Conservation (phyloP, 192 early-diverging fungal species). For the Chytriomyces sp. region DNA sequence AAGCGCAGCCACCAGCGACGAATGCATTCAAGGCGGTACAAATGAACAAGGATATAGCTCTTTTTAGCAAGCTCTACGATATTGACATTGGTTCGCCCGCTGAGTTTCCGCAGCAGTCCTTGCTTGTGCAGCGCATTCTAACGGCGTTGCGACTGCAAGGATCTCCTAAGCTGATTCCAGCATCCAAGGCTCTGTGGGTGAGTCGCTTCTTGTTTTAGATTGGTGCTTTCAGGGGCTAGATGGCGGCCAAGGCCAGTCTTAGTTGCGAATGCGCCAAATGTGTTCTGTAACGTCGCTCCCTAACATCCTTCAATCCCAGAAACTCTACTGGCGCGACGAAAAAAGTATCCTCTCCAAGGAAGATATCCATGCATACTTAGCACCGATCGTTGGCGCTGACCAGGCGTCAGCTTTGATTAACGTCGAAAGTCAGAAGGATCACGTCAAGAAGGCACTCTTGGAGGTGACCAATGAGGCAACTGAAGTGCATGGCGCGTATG, state of each 20-base stretch:
- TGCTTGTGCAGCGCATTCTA: conserved; percentile 40
- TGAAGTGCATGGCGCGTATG: conserved; percentile 45
- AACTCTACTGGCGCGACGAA: conserved; percentile 34
- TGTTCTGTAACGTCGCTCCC: background rate
- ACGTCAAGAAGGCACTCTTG: conserved; percentile 40
- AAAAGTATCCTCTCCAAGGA: conserved; percentile 3
- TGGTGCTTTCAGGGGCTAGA: too few species aligned
- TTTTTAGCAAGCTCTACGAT: conserved; percentile 13
- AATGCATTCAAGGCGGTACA: conserved; percentile 38
- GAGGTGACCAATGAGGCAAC: conserved; percentile 30
- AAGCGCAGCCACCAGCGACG: conserved; percentile 41
- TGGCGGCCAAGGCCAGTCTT: too few species aligned
- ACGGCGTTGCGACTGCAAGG: conserved; percentile 29
- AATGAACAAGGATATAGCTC: conserved; percentile 31
- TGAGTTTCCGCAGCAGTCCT: conserved; percentile 38
- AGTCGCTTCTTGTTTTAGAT: background rate
- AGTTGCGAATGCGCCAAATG: background rate
- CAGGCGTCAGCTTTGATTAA: conserved; percentile 5
- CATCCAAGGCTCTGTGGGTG: conserved; percentile 37
- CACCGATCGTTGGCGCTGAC: conserved; percentile 15
- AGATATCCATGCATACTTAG: conserved; percentile 23
- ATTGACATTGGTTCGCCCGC: conserved; percentile 17
- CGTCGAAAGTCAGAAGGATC: background rate
- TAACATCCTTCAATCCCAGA: background rate
- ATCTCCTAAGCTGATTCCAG: conserved; percentile 23